These are phyloP conservation scores for Zygoascus ofunaensis DNA, from an alignment of 805 yeast genomes.

Conservation along the genomic window DNA sequence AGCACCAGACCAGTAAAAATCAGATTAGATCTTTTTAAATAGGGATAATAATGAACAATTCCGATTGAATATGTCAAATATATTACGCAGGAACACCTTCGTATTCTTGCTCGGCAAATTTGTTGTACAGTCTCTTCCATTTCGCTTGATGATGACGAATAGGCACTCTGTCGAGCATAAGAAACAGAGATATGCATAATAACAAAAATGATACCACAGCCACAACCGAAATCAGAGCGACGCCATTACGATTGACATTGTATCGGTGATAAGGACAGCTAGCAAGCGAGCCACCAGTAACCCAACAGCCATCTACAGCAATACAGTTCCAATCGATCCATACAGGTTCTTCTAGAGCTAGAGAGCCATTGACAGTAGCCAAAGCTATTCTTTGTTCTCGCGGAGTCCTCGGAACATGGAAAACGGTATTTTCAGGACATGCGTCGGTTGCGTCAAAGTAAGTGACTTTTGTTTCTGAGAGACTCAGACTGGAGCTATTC, in stretches of 20 bases:
- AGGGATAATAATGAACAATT: too few species aligned
- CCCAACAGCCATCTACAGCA: constrained; percentile 70
- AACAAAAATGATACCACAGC: constrained; percentile 47
- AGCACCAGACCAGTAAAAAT: too few species aligned
- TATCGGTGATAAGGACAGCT: constrained; percentile 66
- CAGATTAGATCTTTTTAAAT: too few species aligned
- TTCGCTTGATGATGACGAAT: constrained; percentile 59
- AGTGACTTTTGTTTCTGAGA: constrained; percentile 28
- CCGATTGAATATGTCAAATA: too few species aligned
- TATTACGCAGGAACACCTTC: constrained; percentile 85
- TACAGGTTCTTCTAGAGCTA: constrained; percentile 27
- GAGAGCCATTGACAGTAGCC: neutral
- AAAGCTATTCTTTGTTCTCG: constrained; percentile 33
- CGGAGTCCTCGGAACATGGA: constrained; percentile 45
- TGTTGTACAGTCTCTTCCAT: constrained; percentile 50
- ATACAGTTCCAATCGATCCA: constrained; percentile 85
- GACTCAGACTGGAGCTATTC: constrained; percentile 29
- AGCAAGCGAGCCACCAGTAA: constrained; percentile 69
- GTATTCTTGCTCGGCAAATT: constrained; percentile 51
- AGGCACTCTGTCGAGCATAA: constrained; percentile 56
- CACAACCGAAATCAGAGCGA: constrained; percentile 59
- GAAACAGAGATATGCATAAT: constrained; percentile 40
- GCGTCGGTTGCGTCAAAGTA: constrained; percentile 25
- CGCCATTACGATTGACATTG: constrained; percentile 47
- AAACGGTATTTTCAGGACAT: constrained; percentile 30